A percentile compares a stretch with the other conserved stretches of the same genome.
phyloP scores from a whole-genome alignment of 2,329 filamentous ascomycete genomes.

The Stemphylium vesicarium region DNA sequence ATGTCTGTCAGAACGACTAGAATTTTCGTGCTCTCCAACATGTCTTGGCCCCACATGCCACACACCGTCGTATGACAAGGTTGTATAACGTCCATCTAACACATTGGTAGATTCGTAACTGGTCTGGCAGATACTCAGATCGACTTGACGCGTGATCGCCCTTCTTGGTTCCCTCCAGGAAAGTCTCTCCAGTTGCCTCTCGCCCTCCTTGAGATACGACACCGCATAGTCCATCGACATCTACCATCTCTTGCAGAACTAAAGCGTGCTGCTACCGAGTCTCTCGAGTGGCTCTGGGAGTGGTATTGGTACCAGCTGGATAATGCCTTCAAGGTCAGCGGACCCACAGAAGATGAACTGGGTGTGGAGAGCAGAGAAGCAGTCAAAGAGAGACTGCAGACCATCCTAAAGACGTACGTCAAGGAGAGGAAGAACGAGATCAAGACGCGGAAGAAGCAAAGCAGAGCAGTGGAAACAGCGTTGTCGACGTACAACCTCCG shows the following conservation, averaged over 20 bases:
- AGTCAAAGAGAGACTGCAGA: constrained; percentile 32
- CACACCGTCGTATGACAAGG: no score
- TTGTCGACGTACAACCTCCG: constrained; percentile 23
- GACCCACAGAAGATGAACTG: background rate
- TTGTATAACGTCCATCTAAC: background rate
- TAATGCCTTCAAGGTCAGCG: constrained; percentile 24
- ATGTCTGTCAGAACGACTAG: no score
- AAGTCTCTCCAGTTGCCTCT: constrained; percentile 52
- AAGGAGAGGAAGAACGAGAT: constrained; percentile 40
- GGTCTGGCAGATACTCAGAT: constrained; percentile 73
- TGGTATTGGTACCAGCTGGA: constrained; percentile 77
- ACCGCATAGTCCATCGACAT: constrained; percentile 89
- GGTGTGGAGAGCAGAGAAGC: constrained; percentile 10
- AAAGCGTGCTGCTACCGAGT: constrained; percentile 70
- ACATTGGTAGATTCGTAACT: constrained; percentile 71
- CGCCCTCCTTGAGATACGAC: constrained; percentile 86
- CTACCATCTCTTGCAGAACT: constrained; percentile 78
- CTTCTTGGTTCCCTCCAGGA: constrained; percentile 32
- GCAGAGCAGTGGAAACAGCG: constrained; percentile 25
- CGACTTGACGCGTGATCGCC: constrained; percentile 38
- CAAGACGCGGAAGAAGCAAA: constrained; percentile 25
- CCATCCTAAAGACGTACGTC: constrained; percentile 45
- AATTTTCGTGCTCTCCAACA: background rate
- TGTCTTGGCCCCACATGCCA: no score
- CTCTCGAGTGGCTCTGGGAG: constrained; percentile 84